Evolutionary conservation across 257 asterid genomes (phyloP).

Genomic region (Pogostemon cablin): DNA sequence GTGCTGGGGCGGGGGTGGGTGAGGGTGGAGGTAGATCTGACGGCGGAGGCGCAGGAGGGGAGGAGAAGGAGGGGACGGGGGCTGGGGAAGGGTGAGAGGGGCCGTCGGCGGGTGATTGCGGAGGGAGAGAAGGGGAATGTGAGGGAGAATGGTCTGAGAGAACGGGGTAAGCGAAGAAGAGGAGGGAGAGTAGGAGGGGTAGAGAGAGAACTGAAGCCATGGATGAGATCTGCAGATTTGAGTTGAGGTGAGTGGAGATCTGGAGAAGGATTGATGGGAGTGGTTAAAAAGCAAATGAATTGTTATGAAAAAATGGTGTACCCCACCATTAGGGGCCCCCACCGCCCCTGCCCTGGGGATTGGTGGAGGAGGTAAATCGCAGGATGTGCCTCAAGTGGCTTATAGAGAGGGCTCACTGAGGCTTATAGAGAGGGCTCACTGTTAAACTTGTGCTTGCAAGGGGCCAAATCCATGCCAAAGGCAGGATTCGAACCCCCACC

Average conservation of each 20-base stretch:
- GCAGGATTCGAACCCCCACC: too few species aligned
- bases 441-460: too few species aligned
- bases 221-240: conserved; percentile 30
- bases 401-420: too few species aligned
- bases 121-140: conserved; percentile 51
- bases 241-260: conserved; percentile 27
- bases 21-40: conserved; percentile 45
- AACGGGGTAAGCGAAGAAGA: conserved; percentile 25
- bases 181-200: conserved; percentile 36
- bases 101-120: conserved; percentile 35
- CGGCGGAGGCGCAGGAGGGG: conserved; percentile 74
- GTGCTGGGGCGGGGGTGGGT: conserved; percentile 45
- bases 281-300: background rate
- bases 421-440: too few species aligned
- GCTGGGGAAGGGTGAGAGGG: conserved; percentile 32
- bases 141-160: conserved; percentile 40
- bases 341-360: too few species aligned
- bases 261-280: background rate
- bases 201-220: conserved; percentile 44
- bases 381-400: too few species aligned
- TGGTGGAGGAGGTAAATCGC: too few species aligned
- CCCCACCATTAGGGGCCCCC: too few species aligned
- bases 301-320: too few species aligned
- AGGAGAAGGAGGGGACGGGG: conserved; percentile 35
- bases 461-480: too few species aligned